Conservation (phyloP, 129 eudicot species). For the Centella asiatica region DNA sequence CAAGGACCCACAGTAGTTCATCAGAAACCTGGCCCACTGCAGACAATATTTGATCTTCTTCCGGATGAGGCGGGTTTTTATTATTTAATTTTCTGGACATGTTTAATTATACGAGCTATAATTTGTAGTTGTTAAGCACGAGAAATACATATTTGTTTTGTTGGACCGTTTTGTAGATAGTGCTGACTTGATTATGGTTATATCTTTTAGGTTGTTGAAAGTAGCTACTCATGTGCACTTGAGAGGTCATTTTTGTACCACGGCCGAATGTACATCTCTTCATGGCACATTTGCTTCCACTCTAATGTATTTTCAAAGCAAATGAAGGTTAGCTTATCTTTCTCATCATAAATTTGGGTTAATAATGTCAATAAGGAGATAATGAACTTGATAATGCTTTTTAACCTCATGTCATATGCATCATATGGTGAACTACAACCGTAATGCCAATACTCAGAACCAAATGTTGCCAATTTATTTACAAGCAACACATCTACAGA, state of each 20-base stretch:
- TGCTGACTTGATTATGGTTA: background rate
- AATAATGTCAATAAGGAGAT: background rate
- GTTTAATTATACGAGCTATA: background rate
- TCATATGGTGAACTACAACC: too few species aligned
- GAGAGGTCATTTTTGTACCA: constrained; percentile 97
- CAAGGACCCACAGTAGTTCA: constrained; percentile 76
- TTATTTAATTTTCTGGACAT: background rate
- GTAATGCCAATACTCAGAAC: too few species aligned
- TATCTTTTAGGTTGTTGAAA: constrained; percentile 61
- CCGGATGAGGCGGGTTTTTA: constrained; percentile 70
- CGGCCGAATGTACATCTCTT: constrained; percentile 93
- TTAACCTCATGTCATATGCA: too few species aligned
- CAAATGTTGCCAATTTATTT: too few species aligned
- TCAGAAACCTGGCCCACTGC: constrained; percentile 95
- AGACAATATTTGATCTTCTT: constrained; percentile 72
- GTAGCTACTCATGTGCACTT: constrained; percentile 97
- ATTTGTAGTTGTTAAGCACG: background rate
- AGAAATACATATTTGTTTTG: background rate
- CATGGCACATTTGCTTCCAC: constrained; percentile 95
- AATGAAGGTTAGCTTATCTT: constrained; percentile 62
- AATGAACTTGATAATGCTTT: too few species aligned
- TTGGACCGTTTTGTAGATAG: background rate
- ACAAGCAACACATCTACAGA: too few species aligned
- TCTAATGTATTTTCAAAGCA: constrained; percentile 90
- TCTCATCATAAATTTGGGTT: background rate